A percentile compares a stretch with the other conserved stretches of the same genome.
Conservation (phyloP, 345 rosid genomes). For the Citrus trifoliata region DNA sequence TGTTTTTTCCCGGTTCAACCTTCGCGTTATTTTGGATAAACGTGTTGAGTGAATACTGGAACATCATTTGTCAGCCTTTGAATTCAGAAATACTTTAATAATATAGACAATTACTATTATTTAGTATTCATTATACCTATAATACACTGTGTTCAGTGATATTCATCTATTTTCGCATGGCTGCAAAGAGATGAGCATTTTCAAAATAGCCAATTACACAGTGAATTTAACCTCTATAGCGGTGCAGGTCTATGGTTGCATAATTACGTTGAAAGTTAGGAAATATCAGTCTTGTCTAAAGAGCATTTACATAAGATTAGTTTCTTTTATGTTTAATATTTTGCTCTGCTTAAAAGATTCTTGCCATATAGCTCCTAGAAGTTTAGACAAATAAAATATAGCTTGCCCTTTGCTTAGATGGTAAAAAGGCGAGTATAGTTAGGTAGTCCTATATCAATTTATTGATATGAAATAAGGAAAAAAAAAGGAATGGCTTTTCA, state of each 20-base stretch:
- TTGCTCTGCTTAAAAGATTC: not conserved
- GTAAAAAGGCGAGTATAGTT: not conserved
- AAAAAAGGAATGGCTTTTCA: not conserved
- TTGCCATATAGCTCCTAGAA: not conserved
- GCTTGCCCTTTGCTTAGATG: not conserved
- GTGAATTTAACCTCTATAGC: not conserved
- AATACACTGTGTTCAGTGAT: too few relatives aligned
- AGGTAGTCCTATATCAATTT: not conserved
- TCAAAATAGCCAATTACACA: not conserved
- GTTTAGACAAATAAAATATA: not conserved
- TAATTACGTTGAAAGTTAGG: not conserved
- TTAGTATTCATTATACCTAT: not conserved
- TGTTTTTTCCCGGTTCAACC: not conserved
- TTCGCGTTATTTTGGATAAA: not conserved
- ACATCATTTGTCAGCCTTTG: too few relatives aligned
- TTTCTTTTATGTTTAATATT: not conserved
- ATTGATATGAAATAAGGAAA: not conserved
- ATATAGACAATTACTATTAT: not conserved
- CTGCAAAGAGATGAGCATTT: too few relatives aligned
- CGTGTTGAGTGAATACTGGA: not conserved
- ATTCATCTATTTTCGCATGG: too few relatives aligned
- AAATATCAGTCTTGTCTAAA: not conserved
- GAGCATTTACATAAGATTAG: not conserved
- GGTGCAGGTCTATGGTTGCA: not conserved
- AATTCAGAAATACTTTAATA: not conserved